Conservation (phyloP, 75 land plant genomes). For the Picea glauca region DNA sequence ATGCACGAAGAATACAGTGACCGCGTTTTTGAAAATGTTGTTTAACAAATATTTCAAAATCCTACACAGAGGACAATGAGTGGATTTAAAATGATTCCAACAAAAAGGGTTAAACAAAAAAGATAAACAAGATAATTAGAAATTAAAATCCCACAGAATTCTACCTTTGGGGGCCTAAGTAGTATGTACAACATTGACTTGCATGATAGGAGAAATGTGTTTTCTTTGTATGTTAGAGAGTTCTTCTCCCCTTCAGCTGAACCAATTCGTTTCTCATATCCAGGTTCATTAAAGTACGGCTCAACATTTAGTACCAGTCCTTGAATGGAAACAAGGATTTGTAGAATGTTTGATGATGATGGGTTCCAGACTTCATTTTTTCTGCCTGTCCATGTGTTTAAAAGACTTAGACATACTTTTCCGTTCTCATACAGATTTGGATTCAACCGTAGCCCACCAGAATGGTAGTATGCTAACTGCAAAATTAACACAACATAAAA, state of each 20-base stretch:
- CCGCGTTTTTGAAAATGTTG: conserved; percentile 53
- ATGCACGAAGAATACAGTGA: conserved; percentile 49
- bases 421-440: conserved; percentile 94
- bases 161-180: conserved; percentile 2
- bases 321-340: conserved; percentile 90
- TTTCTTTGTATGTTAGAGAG: conserved; percentile 48
- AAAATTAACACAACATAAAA: conserved; percentile 4
- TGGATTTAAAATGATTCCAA: no score
- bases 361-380: conserved; percentile 33
- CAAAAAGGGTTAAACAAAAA: no score
- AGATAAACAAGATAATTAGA: no score
- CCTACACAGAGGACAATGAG: conserved; percentile 25
- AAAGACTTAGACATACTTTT: conserved; percentile 82
- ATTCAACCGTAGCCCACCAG: conserved; percentile 90
- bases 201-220: conserved; percentile 31
- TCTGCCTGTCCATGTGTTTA: no score
- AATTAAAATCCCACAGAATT: no score
- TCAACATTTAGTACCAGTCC: conserved; percentile 74
- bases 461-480: conserved; percentile 90
- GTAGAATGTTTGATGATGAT: conserved; percentile 64
- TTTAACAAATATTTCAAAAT: conserved; percentile 66
- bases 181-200: conserved; percentile 73
- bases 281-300: conserved; percentile 55
- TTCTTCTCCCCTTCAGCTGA: not conserved
- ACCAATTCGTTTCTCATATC: conserved; percentile 21